A percentile compares a stretch with the other conserved stretches of the same genome.
Evolutionary conservation across 768 basidiomycete genomes (phyloP).

Genomic region (Russula olivacea): DNA sequence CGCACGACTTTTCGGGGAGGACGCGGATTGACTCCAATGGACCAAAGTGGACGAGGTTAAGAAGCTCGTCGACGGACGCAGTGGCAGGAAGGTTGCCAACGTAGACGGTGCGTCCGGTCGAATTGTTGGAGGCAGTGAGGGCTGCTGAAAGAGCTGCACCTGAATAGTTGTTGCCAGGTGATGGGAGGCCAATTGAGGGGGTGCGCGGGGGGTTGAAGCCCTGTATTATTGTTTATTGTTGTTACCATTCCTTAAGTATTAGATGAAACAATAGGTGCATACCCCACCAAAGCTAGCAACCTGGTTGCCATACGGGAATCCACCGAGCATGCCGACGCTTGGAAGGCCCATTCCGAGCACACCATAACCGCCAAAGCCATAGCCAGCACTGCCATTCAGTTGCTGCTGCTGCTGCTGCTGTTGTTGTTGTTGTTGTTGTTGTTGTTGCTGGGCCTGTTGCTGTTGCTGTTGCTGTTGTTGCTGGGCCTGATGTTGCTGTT

Average conservation of each 20-base stretch:
- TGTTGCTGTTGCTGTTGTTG: constrained; percentile 31
- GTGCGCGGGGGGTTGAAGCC: constrained; percentile 53
- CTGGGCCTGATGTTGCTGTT: constrained; percentile 41
- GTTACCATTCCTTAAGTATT: not conserved
- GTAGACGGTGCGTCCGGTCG: constrained; percentile 86
- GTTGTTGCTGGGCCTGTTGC: constrained; percentile 37
- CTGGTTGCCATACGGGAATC: constrained; percentile 66
- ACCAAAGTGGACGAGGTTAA: constrained; percentile 96
- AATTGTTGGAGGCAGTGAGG: constrained; percentile 51
- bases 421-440: constrained; percentile 27
- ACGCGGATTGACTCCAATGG: constrained; percentile 93
- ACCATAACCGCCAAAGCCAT: constrained; percentile 60
- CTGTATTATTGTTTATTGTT: constrained; percentile 28
- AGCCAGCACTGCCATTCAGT: constrained; percentile 39
- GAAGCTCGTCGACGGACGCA: constrained; percentile 94
- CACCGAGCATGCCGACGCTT: constrained; percentile 60
- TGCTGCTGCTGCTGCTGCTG: constrained; percentile 34
- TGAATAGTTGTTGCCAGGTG: constrained; percentile 68
- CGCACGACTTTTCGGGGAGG: constrained; percentile 93
- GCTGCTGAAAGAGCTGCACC: constrained; percentile 73
- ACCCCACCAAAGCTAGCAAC: constrained; percentile 68
- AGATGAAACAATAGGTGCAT: constrained; percentile 28
- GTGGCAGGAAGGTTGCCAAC: constrained; percentile 93
- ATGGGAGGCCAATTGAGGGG: constrained; percentile 61
- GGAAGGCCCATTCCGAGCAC: constrained; percentile 81